A percentile compares a stretch with the other conserved stretches of the same genome.
Conservation (phyloP, 805 yeast genomes). For the Vanderwaltozyma polyspora region DNA sequence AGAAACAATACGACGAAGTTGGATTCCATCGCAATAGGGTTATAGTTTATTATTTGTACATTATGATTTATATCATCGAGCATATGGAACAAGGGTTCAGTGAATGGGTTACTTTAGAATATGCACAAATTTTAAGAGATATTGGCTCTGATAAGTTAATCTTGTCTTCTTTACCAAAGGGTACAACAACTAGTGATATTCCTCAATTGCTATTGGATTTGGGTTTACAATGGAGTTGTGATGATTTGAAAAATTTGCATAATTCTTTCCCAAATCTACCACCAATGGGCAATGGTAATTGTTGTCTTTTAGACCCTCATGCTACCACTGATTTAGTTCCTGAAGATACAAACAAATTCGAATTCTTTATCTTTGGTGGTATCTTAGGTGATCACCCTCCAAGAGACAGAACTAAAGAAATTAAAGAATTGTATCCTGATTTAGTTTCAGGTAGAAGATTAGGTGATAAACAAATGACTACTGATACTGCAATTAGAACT, state of each 20-base stretch:
- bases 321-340: conserved; percentile 69
- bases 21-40: too few species aligned
- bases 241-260: conserved; percentile 46
- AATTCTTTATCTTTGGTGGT: conserved; percentile 92
- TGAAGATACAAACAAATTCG: conserved; percentile 51
- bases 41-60: too few species aligned
- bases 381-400: conserved; percentile 88
- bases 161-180: conserved; percentile 62
- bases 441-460: conserved; percentile 70
- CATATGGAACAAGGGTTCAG: conserved; percentile 97
- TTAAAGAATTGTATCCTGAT: conserved; percentile 61
- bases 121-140: conserved; percentile 69
- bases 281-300: conserved; percentile 35
- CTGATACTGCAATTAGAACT: conserved; percentile 93
- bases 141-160: conserved; percentile 68
- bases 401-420: conserved; percentile 85
- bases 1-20: too few species aligned
- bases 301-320: conserved; percentile 83
- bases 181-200: conserved; percentile 49
- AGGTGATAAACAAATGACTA: conserved; percentile 89
- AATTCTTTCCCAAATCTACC: conserved; percentile 33
- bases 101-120: conserved; percentile 89
- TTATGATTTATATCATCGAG: conserved; percentile 91
- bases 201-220: conserved; percentile 48
- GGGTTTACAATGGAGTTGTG: conserved; percentile 73